phyloP scores from a whole-genome alignment of 2,329 filamentous ascomycete genomes.

The Endothia cerciana region DNA sequence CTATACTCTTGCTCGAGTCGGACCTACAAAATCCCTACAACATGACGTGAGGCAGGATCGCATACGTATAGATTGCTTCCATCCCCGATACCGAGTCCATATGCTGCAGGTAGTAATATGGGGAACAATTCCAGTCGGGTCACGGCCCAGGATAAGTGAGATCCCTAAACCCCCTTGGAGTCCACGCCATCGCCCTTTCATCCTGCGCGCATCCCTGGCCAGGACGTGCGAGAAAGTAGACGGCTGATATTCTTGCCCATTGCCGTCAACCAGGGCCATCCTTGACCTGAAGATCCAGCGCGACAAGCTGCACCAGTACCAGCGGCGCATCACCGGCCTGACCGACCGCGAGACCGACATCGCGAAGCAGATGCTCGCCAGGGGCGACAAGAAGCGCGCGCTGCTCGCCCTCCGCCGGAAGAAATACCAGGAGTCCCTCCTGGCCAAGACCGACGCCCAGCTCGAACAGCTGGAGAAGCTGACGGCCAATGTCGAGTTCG shows the following conservation, averaged over 20 bases:
- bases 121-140: constrained; percentile 61
- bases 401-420: constrained; percentile 88
- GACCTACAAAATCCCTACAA: neutral
- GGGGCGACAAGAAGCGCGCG: constrained; percentile 79
- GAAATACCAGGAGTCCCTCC: constrained; percentile 92
- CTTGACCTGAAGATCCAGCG: constrained; percentile 97
- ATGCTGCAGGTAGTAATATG: constrained; percentile 43
- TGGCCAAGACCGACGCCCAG: constrained; percentile 88
- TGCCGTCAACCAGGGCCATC: constrained; percentile 71
- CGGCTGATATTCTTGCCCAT: constrained; percentile 10
- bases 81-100: constrained; percentile 1
- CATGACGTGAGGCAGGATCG: constrained; percentile 24
- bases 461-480: constrained; percentile 92
- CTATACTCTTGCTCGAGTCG: neutral
- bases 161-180: constrained; percentile 28
- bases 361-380: constrained; percentile 78
- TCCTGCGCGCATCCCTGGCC: constrained; percentile 11
- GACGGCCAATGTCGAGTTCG: constrained; percentile 90
- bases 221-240: neutral
- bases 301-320: constrained; percentile 96
- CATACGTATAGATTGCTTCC: neutral
- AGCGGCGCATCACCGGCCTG: constrained; percentile 83
- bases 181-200: constrained; percentile 1
- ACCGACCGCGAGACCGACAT: constrained; percentile 87
- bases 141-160: constrained; percentile 82